Base-by-base conservation (phyloP, 2,329 filamentous ascomycete species). In the Emericellopsis atlantica region DNA sequence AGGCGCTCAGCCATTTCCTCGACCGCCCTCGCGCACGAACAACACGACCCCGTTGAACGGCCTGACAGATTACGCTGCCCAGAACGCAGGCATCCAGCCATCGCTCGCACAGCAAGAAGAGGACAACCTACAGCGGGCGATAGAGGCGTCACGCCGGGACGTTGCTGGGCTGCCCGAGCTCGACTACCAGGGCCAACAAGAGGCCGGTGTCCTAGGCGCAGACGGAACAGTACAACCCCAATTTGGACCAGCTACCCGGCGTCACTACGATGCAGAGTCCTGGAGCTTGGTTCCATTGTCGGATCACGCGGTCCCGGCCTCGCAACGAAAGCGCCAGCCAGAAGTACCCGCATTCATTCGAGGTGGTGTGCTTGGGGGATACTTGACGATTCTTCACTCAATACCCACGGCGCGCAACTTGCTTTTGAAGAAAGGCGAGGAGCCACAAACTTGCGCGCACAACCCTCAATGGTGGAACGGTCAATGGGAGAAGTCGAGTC, bases 391-490 rank as follows among this genome's bases (percentile, higher is more conserved):
- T 7, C 63, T 74, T 32, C 72, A 79, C 49, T 63, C 71, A 42
- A 79, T 81, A 21, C 76, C 77, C 1, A 55, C 75, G 0, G 66
- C 66, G 1, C 67, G 76, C 40, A 79, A 79, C 46, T 58, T 69
- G 3, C 61, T 80, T 2, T 61, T 81, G 3, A 53, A 58, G 21
- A 59, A 56, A 9, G 67, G 67, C 2, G 41, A 52, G 4, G 54
- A 64, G 5, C 57, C 65, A 3, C 49, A 57, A 2, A 65, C 59
- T 29, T 81, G 80, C 46, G 75, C 76, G 1, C 64, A 70, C 47
- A 65, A 74, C 46, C 59, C 59, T 11, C 67, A 74, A 44, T 81
- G 77, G 77, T 81, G 77, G 77, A 70, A 66, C 45, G 76, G 77
- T 4, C 61, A 68, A 37, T 11, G n/a, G 29, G 23, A 14, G 23